Evolutionary conservation across 2,329 filamentous ascomycete species (phyloP).

Genomic region (Calycina marina): DNA sequence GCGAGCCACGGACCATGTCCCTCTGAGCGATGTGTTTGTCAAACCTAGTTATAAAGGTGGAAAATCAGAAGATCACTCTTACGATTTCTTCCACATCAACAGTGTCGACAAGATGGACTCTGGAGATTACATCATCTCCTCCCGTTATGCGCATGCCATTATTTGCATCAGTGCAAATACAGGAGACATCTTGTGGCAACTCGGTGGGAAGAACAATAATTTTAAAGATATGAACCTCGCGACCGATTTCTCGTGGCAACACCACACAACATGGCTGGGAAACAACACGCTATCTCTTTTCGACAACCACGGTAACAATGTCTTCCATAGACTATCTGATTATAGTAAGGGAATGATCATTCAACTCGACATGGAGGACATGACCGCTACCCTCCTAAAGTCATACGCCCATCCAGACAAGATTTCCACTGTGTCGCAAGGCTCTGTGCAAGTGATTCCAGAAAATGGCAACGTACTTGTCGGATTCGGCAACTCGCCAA

Average conservation of each 20-base stretch:
- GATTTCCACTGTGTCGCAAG: constrained; percentile 28
- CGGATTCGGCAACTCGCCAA: constrained; percentile 34
- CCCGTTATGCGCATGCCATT: constrained; percentile 29
- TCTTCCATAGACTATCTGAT: constrained; percentile 18
- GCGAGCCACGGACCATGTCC: constrained; percentile 27
- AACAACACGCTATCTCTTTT: constrained; percentile 12
- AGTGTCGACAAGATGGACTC: constrained; percentile 25
- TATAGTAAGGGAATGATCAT: constrained; percentile 24
- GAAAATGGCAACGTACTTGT: constrained; percentile 31
- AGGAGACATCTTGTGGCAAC: constrained; percentile 31
- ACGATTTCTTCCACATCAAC: constrained; percentile 21
- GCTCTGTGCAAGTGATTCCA: constrained; percentile 29
- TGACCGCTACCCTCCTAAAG: constrained; percentile 29
- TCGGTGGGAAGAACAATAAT: constrained; percentile 30
- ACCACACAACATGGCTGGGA: constrained; percentile 28
- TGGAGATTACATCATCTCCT: constrained; percentile 33
- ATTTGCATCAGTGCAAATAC: constrained; percentile 31
- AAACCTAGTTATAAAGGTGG: constrained; percentile 7
- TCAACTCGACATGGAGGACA: constrained; percentile 24
- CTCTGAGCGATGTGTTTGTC: constrained; percentile 9
- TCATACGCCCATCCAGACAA: constrained; percentile 26
- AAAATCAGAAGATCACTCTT: constrained; percentile 8
- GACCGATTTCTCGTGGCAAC: constrained; percentile 33
- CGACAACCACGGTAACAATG: constrained; percentile 25
- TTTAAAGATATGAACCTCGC: constrained; percentile 25